Conservation (phyloP, 2,329 filamentous ascomycete species). For the Nemania diffusa region DNA sequence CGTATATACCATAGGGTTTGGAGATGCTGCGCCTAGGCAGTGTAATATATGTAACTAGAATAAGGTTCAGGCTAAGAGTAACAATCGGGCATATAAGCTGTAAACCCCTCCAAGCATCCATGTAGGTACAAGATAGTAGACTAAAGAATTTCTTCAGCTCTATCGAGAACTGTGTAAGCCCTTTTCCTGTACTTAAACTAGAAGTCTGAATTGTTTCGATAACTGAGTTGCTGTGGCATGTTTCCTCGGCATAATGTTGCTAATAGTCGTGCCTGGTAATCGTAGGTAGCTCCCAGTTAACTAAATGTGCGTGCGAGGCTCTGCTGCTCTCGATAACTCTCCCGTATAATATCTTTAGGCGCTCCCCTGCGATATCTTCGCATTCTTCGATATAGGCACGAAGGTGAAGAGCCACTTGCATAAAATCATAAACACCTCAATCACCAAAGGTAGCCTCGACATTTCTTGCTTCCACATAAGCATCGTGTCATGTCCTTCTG, state of each 20-base stretch:
- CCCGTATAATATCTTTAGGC: background rate
- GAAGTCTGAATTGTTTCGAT: background rate
- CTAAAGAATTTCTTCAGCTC: background rate
- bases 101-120: no score
- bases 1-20: no score
- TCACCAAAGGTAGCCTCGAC: constrained; percentile 76
- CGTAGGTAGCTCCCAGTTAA: background rate
- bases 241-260: background rate
- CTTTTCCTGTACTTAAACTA: no score
- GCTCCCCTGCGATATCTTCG: background rate
- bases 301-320: background rate
- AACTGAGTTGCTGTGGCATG: background rate
- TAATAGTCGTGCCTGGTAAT: background rate
- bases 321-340: background rate
- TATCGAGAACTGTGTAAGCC: background rate
- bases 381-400: background rate
- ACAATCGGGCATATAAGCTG: no score
- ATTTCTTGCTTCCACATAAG: constrained; percentile 72
- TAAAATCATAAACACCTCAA: background rate
- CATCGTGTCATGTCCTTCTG: constrained; percentile 66
- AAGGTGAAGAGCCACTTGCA: background rate
- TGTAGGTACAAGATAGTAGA: no score
- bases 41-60: no score
- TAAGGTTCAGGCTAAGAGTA: no score
- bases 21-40: no score